Evolutionary conservation across 345 rosid species (phyloP), one percentile per base, ranked within the genome.

Genomic region (Cardiospermum halicacabum): DNA sequence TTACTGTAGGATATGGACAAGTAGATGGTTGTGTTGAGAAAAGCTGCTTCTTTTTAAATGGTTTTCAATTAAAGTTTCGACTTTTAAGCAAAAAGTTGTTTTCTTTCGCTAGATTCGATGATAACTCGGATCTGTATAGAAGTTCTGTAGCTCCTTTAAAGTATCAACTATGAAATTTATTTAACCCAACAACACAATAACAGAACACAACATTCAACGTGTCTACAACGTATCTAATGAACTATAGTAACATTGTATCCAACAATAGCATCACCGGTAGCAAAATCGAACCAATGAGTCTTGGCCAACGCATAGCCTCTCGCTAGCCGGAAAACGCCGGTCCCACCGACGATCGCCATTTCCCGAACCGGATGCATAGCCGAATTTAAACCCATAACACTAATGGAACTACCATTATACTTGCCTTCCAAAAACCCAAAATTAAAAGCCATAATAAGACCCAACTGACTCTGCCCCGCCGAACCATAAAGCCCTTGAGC

Each of bases 401-500:
- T 82, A 4, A 86, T 49, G 37, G 87, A 75, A 74, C 96, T 89
- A 7, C 92, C 86, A 25, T 89, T 84, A 69, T 83, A 82, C 11
- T 64, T 73, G 4, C 88, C 91, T 32, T 87, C 84, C 4, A 60
- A 60, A 72, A 89, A 89, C 56, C 54, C 54, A 19, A 80, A 77
- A 72, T 76, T 84, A 81, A 80, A 71, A 21, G 75, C 80, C 89
- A 85, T 83, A 2, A 80, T 31, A 7, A 87, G 31, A 8, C 79
- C 85, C 1, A 85, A 0, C 58, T 81, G 79, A 32, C 66, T 64
- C 72, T 83, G 74, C 30, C 78, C 63, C 12, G 82, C 74, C 1
- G 82, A 71, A 3, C 79, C 85, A 26, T 76, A 85, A 2, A 87
- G 60, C 62, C 96, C 94, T 56, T 85, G 96, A 0, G 91, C 91